Evolutionary conservation across 164 flowering plant species (phyloP), one percentile per base, ranked within the genome.

Genomic region (Tetrastigma voinierianum): DNA sequence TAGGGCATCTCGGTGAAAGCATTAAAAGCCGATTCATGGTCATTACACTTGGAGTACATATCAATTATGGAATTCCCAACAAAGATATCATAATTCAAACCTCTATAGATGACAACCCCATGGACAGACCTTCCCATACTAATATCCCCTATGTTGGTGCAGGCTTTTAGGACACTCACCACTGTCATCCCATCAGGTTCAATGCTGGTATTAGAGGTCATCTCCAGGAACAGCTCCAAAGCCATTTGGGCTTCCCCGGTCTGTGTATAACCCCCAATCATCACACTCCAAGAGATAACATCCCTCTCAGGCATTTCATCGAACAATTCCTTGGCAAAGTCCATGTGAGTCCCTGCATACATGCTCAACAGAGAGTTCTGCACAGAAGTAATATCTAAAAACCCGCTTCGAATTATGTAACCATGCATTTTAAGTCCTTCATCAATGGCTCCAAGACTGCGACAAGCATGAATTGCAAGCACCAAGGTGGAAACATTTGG

Each of bases 231-330:
- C 76, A 86, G 40, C 64, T 4, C 24, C 70, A 89, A 71, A 13
- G 86, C 88, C 65, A 62, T 17, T 16, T 21, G 14, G 46, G 83
- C 65, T 61, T 85, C 84, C 57, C 67, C 85, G 40, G 45, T 63
- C 17, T 77, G 77, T 11, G 76, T 82, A 82, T 74, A 82, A 11
- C 84, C 91, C 48, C 74, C 78, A 62, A 94, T 94, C 83, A 90
- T 78, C 57, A 74, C 86, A 73, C 92, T 91, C 96, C 96, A 91
- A 46, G 96, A 80, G 17, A 94, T 82, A 11, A 86, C 86, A 81
- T 91, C 97, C 78, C 76, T 82, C 0, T 72, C 84, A 69, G n/a
- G 46, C 87, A 90, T 88, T 85, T 91, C 91, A 74, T 80, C 95
- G 64, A 91, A 94, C 82, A 94, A 19, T 8, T 19, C 46, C 0